These are phyloP conservation scores for Ambrosiella xylebori DNA, from an alignment of 2,329 filamentous ascomycete species.

Conservation along the genomic window DNA sequence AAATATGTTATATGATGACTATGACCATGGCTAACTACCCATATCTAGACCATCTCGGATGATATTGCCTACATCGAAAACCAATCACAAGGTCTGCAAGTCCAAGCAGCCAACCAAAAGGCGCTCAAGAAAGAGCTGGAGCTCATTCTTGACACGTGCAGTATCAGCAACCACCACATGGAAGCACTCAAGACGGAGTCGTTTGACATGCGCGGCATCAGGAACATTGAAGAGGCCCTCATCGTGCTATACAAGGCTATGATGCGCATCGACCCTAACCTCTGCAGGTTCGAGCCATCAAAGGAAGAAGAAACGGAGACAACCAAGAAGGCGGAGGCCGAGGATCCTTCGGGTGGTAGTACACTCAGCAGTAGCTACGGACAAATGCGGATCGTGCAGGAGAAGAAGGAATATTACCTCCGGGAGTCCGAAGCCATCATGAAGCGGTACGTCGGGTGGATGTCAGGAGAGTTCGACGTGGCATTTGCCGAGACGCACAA, in stretches of 20 bases:
- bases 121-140: conserved; percentile 79
- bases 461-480: conserved; percentile 63
- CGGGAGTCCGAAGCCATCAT: conserved; percentile 62
- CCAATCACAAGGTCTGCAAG: conserved; percentile 88
- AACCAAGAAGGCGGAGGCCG: conserved; percentile 7
- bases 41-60: conserved; percentile 63
- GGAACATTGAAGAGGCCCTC: conserved; percentile 60
- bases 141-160: conserved; percentile 75
- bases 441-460: conserved; percentile 61
- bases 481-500: conserved; percentile 54
- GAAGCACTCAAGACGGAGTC: conserved; percentile 56
- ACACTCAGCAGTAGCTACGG: conserved; percentile 58
- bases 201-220: conserved; percentile 55
- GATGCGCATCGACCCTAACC: conserved; percentile 75
- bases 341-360: conserved; percentile 24
- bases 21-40: neutral
- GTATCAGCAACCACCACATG: conserved; percentile 53
- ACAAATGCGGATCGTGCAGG: conserved; percentile 82
- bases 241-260: conserved; percentile 81
- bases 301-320: conserved; percentile 26
- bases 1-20: neutral
- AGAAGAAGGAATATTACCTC: conserved; percentile 83
- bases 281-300: conserved; percentile 35
- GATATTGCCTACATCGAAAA: conserved; percentile 96
- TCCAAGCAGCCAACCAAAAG: conserved; percentile 94